Conservation (phyloP, 805 yeast genomes). For the Ogataea kodamae region DNA sequence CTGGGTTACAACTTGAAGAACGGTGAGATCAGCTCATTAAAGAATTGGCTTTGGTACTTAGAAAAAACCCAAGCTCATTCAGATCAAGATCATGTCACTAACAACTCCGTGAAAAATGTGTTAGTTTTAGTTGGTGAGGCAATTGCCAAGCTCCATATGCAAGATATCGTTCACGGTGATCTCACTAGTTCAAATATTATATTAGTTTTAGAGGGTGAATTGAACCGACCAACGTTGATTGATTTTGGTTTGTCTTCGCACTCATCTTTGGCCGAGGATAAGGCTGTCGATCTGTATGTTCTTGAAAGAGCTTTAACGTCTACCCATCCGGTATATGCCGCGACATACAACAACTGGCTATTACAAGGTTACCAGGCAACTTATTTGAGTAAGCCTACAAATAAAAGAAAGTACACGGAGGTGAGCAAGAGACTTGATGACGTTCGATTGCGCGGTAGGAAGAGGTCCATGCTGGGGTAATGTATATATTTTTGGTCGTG, state of each 20-base stretch:
- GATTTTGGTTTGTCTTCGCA: slow-evolving; percentile 90
- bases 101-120: slow-evolving; percentile 40
- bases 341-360: slow-evolving; percentile 62
- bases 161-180: slow-evolving; percentile 90
- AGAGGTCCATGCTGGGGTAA: slow-evolving; percentile 86
- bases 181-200: slow-evolving; percentile 86
- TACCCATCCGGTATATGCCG: slow-evolving; percentile 79
- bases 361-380: slow-evolving; percentile 60
- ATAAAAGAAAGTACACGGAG: slow-evolving; percentile 45
- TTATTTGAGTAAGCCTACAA: slow-evolving; percentile 33
- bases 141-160: slow-evolving; percentile 67
- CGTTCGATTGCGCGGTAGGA: slow-evolving; percentile 88
- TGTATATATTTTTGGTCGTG: slow-evolving; percentile 6
- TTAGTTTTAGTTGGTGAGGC: slow-evolving; percentile 58
- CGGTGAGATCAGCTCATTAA: slow-evolving; percentile 58
- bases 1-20: slow-evolving; percentile 55
- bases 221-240: slow-evolving; percentile 57
- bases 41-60: slow-evolving; percentile 68
- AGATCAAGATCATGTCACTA: slow-evolving; percentile 22
- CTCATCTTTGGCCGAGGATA: slow-evolving; percentile 77
- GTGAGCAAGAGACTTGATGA: slow-evolving; percentile 66
- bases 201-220: slow-evolving; percentile 32
- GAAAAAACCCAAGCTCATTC: slow-evolving; percentile 34
- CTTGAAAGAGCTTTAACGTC: slow-evolving; percentile 87
- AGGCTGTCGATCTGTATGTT: slow-evolving; percentile 96